These are phyloP conservation scores for Colletotrichum zoysiae DNA, from an alignment of 2,329 filamentous ascomycete species.

Conservation along the genomic window DNA sequence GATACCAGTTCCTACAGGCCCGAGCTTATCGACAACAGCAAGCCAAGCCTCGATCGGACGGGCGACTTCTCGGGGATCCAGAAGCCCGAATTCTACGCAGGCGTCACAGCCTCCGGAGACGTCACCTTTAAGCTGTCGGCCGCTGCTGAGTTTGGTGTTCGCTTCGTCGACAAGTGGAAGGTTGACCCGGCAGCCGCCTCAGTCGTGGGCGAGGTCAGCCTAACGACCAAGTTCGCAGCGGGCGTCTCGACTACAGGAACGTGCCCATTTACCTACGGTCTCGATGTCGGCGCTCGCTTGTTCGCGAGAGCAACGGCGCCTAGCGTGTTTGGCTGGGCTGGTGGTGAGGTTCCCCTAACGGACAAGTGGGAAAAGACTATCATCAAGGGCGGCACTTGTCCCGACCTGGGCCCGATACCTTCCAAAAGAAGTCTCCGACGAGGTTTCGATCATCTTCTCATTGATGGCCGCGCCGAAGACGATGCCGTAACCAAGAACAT, in stretches of 20 bases:
- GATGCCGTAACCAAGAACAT: conserved; percentile 6
- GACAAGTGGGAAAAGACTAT: conserved; percentile 38
- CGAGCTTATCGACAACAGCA: conserved; percentile 31
- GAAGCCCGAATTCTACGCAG: conserved; percentile 44
- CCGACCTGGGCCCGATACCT: conserved; percentile 42
- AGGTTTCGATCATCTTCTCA: background rate
- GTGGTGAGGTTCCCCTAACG: conserved; percentile 38
- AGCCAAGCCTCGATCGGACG: conserved; percentile 40
- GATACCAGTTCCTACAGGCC: background rate
- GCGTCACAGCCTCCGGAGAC: conserved; percentile 41
- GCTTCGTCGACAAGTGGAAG: conserved; percentile 42
- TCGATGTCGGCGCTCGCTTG: conserved; percentile 44
- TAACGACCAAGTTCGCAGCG: conserved; percentile 40
- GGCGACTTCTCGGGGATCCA: conserved; percentile 39
- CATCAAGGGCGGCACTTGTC: conserved; percentile 42
- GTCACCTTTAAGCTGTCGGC: conserved; percentile 39
- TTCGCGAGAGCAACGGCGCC: conserved; percentile 43
- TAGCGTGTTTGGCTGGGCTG: conserved; percentile 41
- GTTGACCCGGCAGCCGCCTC: conserved; percentile 40
- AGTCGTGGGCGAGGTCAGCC: conserved; percentile 44
- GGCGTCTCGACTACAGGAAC: conserved; percentile 42
- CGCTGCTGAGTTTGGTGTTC: conserved; percentile 44
- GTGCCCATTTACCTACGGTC: conserved; percentile 45
- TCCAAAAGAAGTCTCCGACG: conserved; percentile 16
- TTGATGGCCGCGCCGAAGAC: conserved; percentile 8